Evolutionary conservation across 1,284 basidiomycete genomes (phyloP).

Genomic region (Anthracocystis setariae): DNA sequence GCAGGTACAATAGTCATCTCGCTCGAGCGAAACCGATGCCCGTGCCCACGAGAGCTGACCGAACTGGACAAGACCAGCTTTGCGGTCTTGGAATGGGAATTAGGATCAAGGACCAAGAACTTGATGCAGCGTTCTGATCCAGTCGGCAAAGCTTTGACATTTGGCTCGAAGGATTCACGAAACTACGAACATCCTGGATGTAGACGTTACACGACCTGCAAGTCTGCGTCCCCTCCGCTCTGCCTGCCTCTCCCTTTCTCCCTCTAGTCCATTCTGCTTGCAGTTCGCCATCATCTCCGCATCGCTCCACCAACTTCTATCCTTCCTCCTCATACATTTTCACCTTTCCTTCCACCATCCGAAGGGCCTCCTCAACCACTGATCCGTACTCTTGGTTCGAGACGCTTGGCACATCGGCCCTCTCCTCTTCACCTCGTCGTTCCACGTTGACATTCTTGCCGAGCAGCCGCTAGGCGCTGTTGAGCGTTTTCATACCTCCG

Average conservation of each 20-base stretch:
- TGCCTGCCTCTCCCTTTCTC: neutral
- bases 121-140: constrained; percentile 6
- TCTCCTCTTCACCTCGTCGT: neutral
- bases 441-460: too few relatives aligned
- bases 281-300: constrained; percentile 14
- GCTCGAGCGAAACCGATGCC: neutral
- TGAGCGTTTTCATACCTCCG: neutral
- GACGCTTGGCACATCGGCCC: constrained; percentile 36
- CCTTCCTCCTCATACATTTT: constrained; percentile 1
- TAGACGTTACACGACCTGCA: constrained; percentile 32
- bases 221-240: neutral
- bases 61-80: neutral
- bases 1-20: too few relatives aligned
- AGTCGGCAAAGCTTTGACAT: neutral
- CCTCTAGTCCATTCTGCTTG: neutral
- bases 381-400: constrained; percentile 20
- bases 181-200: neutral
- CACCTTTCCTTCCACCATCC: constrained; percentile 8
- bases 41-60: neutral
- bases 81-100: neutral
- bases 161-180: neutral
- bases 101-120: neutral
- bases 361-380: constrained; percentile 43
- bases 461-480: neutral
- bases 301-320: constrained; percentile 30